Evolutionary conservation across 2,329 filamentous ascomycete species (phyloP), one percentile per base, ranked within the genome.

Genomic region (Colletotrichum sp.): DNA sequence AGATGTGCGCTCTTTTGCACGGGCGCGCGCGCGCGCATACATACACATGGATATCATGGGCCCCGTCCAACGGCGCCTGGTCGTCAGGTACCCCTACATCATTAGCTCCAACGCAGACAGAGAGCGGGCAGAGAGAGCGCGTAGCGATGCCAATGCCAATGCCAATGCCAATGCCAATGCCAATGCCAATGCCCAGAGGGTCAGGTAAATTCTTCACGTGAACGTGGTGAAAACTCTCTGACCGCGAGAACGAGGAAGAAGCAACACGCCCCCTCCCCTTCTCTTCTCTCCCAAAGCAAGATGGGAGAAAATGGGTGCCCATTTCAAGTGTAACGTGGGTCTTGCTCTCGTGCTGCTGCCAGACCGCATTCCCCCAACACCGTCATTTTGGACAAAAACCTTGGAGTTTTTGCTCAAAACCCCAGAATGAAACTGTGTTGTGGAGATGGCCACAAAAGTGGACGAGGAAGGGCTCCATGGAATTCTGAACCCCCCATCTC

Each of bases 71-170:
- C 24, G 32, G 67, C 21, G 39, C 71, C 55, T 61, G 55, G 65
- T 52, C 67, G 67, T 74, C 30, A 65, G 72, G 72, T 71, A 71
- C 34, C 39, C 72, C 60, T 71, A 71, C 72, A 67, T 74, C 67
- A 13, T 24, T 74, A 74, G 71, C 39, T 43, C 34, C 64, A n/a
- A 15, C n/a, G 24, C 18, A 60, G 57, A 36, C 34, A 60, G 26
- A 28, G 52, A 21, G 52, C 52, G 21, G n/a, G 30, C 16, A 21
- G 21, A 34, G 30, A 65, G 61, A 43, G 61, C 15, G 32, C 55
- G 48, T 30, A 32, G 26, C 30, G 13, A 36, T 34, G 15, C 7
- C n/a, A 39, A 18, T 43, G 36, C 36, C 36, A 10, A 39, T 39
- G 34, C 34, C 34, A 18, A 36, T 32, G 15, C 7, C 18, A 39